A percentile compares a stretch with the other conserved stretches of the same genome.
Conservation (phyloP, 306 rosid species). For the Lathyrus sativus region DNA sequence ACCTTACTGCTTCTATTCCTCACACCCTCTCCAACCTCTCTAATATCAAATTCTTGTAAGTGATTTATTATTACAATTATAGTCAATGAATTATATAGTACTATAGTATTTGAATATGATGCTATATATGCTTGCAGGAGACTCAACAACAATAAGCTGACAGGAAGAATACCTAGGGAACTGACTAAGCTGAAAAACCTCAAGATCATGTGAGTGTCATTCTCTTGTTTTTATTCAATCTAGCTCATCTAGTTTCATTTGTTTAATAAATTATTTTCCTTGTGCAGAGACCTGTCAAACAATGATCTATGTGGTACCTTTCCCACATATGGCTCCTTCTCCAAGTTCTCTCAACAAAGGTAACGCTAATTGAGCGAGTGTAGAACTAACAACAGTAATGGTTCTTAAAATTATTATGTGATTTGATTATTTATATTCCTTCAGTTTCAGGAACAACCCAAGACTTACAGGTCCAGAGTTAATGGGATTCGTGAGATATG, state of each 20-base stretch:
- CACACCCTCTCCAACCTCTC: conserved; percentile 66
- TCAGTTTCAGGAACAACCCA: conserved; percentile 86
- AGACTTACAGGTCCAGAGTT: conserved; percentile 83
- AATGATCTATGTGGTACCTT: conserved; percentile 83
- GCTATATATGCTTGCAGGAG: conserved; percentile 50
- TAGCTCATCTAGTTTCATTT: not conserved
- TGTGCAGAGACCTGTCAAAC: conserved; percentile 69
- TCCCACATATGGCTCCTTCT: conserved; percentile 73
- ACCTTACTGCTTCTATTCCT: conserved; percentile 71
- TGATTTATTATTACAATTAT: not conserved
- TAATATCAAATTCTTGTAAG: conserved; percentile 78
- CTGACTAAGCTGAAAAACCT: conserved; percentile 72
- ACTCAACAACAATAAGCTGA: conserved; percentile 67
- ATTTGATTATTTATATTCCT: conserved; percentile 19
- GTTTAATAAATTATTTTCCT: not conserved
- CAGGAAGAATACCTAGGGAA: conserved; percentile 74
- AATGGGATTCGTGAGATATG: conserved; percentile 92
- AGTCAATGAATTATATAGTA: too few species aligned
- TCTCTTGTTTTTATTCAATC: not conserved
- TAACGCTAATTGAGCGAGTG: not conserved
- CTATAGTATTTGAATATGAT: too few species aligned
- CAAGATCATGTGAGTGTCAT: conserved; percentile 60
- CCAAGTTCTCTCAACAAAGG: conserved; percentile 76
- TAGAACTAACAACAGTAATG: not conserved
- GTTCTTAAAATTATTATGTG: not conserved